These are phyloP conservation scores for Hypocreales sp. DNA, from an alignment of 2,329 filamentous ascomycete genomes.

Conservation along the genomic window DNA sequence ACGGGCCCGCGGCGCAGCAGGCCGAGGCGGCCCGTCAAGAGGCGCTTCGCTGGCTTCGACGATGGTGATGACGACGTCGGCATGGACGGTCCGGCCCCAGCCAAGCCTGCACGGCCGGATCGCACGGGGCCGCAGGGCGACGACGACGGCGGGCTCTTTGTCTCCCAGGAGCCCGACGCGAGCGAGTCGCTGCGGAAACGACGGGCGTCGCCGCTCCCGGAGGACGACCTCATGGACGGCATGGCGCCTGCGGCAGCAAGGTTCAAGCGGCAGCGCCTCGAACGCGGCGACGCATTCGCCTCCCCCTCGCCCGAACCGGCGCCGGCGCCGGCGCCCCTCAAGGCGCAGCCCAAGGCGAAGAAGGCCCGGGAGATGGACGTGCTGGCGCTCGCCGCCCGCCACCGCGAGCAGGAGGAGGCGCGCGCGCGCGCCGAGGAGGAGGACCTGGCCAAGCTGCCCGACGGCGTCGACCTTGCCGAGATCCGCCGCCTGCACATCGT, in stretches of 20 bases:
- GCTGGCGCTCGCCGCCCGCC: slow-evolving; percentile 45
- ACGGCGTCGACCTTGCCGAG: slow-evolving; percentile 54
- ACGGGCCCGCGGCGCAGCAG: slow-evolving; percentile 9
- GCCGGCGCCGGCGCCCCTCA: slow-evolving; percentile 5
- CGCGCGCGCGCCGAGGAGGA: slow-evolving; percentile 36
- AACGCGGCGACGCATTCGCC: slow-evolving; percentile 33
- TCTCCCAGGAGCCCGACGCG: slow-evolving; percentile 30
- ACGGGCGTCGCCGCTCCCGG: slow-evolving; percentile 21
- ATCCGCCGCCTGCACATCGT: slow-evolving; percentile 63
- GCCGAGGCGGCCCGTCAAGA: slow-evolving; percentile 24
- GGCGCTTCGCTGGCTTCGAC: slow-evolving; percentile 61
- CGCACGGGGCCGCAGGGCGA: slow-evolving; percentile 4
- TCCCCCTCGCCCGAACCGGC: slow-evolving; percentile 12
- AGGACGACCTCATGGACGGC: slow-evolving; percentile 48
- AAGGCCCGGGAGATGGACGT: slow-evolving; percentile 51
- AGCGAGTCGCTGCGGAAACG: slow-evolving; percentile 27
- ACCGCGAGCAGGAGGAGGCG: slow-evolving; percentile 52
- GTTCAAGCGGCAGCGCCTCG: slow-evolving; percentile 63
- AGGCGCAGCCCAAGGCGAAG: slow-evolving; percentile 22
- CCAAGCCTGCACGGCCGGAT: background rate
- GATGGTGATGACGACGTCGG: slow-evolving; percentile 27
- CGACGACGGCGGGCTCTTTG: slow-evolving; percentile 35
- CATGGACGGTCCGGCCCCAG: slow-evolving; percentile 12
- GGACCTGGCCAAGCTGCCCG: slow-evolving; percentile 34
- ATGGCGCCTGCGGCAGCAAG: slow-evolving; percentile 64